These are phyloP conservation scores for Marchantia paleacea DNA, from an alignment of 225 moss, liverwort and hornwort genomes.

Conservation along the genomic window DNA sequence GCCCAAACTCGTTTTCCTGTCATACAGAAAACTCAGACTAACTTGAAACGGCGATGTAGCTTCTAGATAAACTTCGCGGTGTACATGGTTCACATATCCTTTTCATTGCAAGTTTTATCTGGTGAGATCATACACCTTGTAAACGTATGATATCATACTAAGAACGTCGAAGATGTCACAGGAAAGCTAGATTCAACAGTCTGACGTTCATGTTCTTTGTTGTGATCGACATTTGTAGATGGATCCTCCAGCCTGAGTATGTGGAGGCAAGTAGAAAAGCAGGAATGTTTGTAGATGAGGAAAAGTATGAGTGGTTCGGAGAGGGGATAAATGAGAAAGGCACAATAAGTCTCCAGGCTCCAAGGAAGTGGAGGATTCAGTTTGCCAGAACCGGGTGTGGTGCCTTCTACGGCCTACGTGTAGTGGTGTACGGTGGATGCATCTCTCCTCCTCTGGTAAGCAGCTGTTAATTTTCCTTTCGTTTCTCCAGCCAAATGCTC, in stretches of 20 bases:
- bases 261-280: slow-evolving; percentile 42
- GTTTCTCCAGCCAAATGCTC: no score
- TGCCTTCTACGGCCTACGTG: slow-evolving; percentile 39
- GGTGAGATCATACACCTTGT: no score
- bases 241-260: slow-evolving; percentile 50
- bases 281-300: slow-evolving; percentile 42
- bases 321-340: slow-evolving; percentile 44
- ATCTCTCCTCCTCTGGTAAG: slow-evolving; percentile 43
- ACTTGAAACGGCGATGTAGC: no score
- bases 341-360: slow-evolving; percentile 44
- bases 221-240: slow-evolving; percentile 24
- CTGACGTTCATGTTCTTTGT: neutral
- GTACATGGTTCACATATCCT: no score
- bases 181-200: neutral
- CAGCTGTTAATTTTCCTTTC: neutral
- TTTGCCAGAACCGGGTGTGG: slow-evolving; percentile 31
- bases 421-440: slow-evolving; percentile 43
- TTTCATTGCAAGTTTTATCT: no score
- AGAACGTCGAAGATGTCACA: no score
- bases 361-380: slow-evolving; percentile 45
- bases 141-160: no score
- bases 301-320: slow-evolving; percentile 46
- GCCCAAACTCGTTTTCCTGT: neutral
- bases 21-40: neutral
- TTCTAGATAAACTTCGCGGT: no score